Conservation (phyloP, 495 filamentous ascomycete genomes). For the Aspergillus sclerotiicarbonarius region DNA sequence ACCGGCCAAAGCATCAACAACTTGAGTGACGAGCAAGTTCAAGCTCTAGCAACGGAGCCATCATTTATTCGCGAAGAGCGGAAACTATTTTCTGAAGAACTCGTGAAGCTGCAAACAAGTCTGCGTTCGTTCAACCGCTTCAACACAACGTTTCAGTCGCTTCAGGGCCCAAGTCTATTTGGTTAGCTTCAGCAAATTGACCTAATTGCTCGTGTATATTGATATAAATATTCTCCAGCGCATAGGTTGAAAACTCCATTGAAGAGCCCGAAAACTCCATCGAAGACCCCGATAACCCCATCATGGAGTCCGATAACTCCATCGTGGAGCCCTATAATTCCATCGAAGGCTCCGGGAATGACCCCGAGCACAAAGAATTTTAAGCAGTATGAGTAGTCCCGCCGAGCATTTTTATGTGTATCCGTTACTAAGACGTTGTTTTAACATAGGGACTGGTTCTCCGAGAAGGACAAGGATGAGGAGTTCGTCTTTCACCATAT, state of each 20-base stretch:
- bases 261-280: neutral
- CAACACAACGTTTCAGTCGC: neutral
- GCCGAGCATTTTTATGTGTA: no score
- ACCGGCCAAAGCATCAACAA: conserved; percentile 28
- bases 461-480: no score
- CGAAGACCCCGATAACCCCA: neutral
- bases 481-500: neutral
- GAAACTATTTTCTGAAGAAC: conserved; percentile 10
- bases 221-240: no score
- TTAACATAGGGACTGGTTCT: no score
- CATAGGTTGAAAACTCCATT: no score
- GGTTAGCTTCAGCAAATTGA: neutral
- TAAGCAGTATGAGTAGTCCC: no score
- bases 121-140: conserved; percentile 7
- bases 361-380: no score
- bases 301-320: neutral
- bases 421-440: no score
- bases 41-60: conserved; percentile 22
- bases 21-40: conserved; percentile 27
- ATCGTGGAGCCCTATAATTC: neutral
- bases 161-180: neutral
- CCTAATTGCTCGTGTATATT: neutral
- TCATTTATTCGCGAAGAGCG: conserved; percentile 6
- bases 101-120: conserved; percentile 22
- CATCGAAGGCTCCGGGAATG: no score